Percentiles rank a stretch among this genome's conserved stretches.
These are phyloP conservation scores for Fusarium sp. DNA, from an alignment of 2,329 filamentous ascomycete species.

Conservation along the genomic window DNA sequence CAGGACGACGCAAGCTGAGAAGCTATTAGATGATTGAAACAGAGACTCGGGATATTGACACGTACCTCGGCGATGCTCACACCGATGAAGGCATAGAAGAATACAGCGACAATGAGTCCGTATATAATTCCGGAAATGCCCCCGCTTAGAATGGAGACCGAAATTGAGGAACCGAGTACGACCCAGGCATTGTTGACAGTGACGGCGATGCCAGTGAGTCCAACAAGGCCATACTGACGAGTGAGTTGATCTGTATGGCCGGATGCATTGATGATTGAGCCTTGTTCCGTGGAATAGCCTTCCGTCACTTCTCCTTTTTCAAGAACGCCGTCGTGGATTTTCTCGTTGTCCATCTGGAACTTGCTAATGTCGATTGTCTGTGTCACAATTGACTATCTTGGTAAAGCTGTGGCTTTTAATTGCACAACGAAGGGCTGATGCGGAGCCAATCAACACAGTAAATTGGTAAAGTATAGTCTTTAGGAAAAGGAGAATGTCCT, in stretches of 20 bases:
- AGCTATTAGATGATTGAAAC: neutral
- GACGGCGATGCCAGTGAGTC: conserved; percentile 45
- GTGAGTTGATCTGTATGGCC: conserved; percentile 44
- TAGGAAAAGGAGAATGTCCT: too few relatives aligned
- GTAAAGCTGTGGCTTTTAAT: neutral
- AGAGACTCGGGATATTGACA: rapidly evolving
- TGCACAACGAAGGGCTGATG: too few relatives aligned
- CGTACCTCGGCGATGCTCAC: conserved; percentile 44
- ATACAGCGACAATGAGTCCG: conserved; percentile 39
- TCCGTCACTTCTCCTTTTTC: conserved; percentile 22
- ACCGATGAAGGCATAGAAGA: conserved; percentile 46
- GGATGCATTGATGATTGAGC: conserved; percentile 31
- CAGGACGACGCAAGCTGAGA: conserved; percentile 43
- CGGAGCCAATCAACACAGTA: too few relatives aligned
- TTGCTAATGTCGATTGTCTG: neutral
- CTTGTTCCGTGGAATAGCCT: conserved; percentile 25
- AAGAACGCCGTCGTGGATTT: conserved; percentile 9
- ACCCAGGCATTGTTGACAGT: conserved; percentile 50
- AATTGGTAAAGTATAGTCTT: too few relatives aligned
- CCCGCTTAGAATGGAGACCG: conserved; percentile 42
- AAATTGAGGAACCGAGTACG: conserved; percentile 45
- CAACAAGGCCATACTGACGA: conserved; percentile 45
- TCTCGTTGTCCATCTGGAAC: conserved; percentile 19
- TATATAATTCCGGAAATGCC: conserved; percentile 46
- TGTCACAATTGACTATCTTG: neutral